Conservation (phyloP, 2,329 filamentous ascomycete species). For the Phialocephala sp. region DNA sequence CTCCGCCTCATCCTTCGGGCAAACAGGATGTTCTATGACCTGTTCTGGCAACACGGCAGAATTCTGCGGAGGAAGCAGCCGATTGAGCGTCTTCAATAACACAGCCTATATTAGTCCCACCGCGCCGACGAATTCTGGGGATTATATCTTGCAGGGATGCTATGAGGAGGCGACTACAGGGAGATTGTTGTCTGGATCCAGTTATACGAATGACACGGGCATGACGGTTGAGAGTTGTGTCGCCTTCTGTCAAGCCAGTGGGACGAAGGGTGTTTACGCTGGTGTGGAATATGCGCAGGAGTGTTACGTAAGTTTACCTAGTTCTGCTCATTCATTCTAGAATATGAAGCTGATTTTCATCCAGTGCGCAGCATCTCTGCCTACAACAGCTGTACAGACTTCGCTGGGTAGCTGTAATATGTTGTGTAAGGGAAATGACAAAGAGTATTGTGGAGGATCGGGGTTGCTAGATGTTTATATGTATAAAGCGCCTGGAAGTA, state of each 20-base stretch:
- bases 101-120: constrained; percentile 29
- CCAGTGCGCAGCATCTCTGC: constrained; percentile 43
- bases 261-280: constrained; percentile 58
- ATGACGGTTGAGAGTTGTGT: constrained; percentile 57
- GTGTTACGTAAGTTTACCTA: constrained; percentile 42
- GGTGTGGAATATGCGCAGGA: constrained; percentile 64
- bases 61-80: constrained; percentile 43
- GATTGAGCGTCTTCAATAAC: constrained; percentile 38
- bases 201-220: constrained; percentile 54
- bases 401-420: constrained; percentile 33
- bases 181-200: constrained; percentile 58
- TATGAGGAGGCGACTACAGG: constrained; percentile 37
- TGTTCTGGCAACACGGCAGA: constrained; percentile 41
- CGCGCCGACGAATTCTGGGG: constrained; percentile 32
- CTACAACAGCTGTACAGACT: constrained; percentile 27
- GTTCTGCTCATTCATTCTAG: too few species aligned
- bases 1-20: not conserved
- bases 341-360: too few species aligned
- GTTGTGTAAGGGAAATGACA: constrained; percentile 37
- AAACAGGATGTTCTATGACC: constrained; percentile 40
- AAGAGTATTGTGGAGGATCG: constrained; percentile 42
- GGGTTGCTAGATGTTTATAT: constrained; percentile 32
- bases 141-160: constrained; percentile 45
- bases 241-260: constrained; percentile 56
- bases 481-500: constrained; percentile 9